These are phyloP conservation scores for Trifolium fragiferum DNA, from an alignment of 306 rosid species.

Conservation along the genomic window DNA sequence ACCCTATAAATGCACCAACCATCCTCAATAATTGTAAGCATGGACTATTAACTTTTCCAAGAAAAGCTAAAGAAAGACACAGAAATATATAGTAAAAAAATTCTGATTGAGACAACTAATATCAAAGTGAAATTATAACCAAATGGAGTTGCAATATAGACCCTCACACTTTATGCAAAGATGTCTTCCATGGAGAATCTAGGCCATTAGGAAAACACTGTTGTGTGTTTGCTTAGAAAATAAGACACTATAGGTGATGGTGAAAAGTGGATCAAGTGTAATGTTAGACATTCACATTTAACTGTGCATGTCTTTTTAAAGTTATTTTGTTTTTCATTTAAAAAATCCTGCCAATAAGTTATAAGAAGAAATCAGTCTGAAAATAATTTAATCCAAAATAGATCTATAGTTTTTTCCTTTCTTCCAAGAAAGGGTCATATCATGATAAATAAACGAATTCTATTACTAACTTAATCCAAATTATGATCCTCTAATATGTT, in stretches of 20 bases:
- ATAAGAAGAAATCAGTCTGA: neutral
- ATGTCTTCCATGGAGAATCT: constrained; percentile 30
- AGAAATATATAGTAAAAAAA: constrained; percentile 23
- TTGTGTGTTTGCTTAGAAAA: neutral
- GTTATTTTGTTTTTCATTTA: neutral
- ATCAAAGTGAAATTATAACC: constrained; percentile 36
- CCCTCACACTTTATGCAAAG: constrained; percentile 8
- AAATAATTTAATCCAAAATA: neutral
- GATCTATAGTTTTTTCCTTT: neutral
- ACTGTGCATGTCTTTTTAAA: neutral
- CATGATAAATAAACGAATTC: neutral
- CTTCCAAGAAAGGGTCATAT: neutral
- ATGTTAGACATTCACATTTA: constrained; percentile 13
- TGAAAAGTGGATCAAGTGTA: constrained; percentile 1
- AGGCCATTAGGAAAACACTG: constrained; percentile 28
- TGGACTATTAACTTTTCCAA: constrained; percentile 36
- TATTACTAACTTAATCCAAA: neutral
- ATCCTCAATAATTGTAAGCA: constrained; percentile 35
- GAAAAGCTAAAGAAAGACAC: constrained; percentile 37
- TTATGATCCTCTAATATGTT: neutral
- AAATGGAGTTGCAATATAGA: constrained; percentile 22
- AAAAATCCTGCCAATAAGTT: neutral
- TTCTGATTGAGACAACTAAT: constrained; percentile 38
- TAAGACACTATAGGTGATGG: neutral
- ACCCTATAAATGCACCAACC: constrained; percentile 1